Evolutionary conservation across 2,329 filamentous ascomycete genomes (phyloP).

Genomic region (Colletotrichum melonis): DNA sequence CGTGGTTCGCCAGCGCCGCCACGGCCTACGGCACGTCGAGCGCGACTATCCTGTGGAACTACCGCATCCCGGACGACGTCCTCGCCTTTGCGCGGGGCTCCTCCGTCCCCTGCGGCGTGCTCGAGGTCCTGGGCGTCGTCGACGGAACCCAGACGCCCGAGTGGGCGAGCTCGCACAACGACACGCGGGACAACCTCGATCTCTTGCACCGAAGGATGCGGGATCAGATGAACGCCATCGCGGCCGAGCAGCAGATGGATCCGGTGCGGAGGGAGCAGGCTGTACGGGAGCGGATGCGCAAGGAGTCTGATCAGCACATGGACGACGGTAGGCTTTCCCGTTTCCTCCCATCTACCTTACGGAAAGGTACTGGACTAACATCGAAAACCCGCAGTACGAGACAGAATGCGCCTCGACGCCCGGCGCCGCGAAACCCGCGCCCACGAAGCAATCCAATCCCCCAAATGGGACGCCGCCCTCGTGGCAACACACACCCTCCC

Average conservation of each 20-base stretch:
- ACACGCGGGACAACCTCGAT: slow-evolving; percentile 50
- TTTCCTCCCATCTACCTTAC: not conserved
- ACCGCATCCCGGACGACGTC: slow-evolving; percentile 65
- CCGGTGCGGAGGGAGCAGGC: slow-evolving; percentile 55
- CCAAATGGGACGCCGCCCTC: slow-evolving; percentile 61
- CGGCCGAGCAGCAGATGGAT: slow-evolving; percentile 56
- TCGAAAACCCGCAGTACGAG: slow-evolving; percentile 49
- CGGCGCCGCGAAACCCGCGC: slow-evolving; percentile 58
- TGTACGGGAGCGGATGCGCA: slow-evolving; percentile 51
- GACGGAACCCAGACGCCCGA: slow-evolving; percentile 64
- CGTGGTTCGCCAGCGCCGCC: slow-evolving; percentile 68
- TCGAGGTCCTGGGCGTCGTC: slow-evolving; percentile 65
- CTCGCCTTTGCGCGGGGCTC: slow-evolving; percentile 61
- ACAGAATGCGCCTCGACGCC: slow-evolving; percentile 49
- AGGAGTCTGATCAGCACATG: slow-evolving; percentile 56
- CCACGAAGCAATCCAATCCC: slow-evolving; percentile 64
- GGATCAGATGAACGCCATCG: slow-evolving; percentile 54
- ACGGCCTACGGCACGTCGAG: slow-evolving; percentile 66
- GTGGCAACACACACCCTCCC: slow-evolving; percentile 56
- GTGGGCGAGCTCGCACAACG: slow-evolving; percentile 60
- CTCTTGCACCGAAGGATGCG: slow-evolving; percentile 47
- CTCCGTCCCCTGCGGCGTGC: slow-evolving; percentile 68
- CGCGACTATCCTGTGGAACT: slow-evolving; percentile 70
- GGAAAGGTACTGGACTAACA: not conserved
- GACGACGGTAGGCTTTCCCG: slow-evolving; percentile 55